Conservation (phyloP, 306 rosid genomes). For the Comarum palustre region DNA sequence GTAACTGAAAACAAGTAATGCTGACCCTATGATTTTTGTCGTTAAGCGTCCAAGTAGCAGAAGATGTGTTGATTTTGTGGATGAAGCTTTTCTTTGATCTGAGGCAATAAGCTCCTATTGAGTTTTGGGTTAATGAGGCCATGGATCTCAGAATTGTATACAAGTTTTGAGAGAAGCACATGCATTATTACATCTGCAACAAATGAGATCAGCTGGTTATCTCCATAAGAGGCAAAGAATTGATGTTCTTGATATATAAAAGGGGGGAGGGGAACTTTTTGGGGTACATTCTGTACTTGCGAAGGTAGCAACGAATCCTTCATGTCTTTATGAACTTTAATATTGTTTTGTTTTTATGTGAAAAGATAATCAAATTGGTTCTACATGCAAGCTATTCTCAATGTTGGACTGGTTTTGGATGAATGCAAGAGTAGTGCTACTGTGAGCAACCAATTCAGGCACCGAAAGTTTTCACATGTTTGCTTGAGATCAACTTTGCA, state of each 20-base stretch:
- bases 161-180: neutral
- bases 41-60: slow-evolving; percentile 21
- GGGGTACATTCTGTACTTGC: neutral
- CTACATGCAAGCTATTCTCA: neutral
- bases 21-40: neutral
- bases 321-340: neutral
- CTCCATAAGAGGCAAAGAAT: slow-evolving; percentile 17
- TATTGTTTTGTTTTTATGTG: neutral
- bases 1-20: neutral
- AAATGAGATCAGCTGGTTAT: neutral
- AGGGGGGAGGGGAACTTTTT: neutral
- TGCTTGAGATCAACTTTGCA: no score
- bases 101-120: slow-evolving; percentile 6
- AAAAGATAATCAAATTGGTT: neutral
- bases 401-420: neutral
- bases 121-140: slow-evolving; percentile 36
- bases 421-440: neutral
- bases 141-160: slow-evolving; percentile 11
- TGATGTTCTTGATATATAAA: neutral
- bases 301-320: slow-evolving; percentile 15
- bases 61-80: slow-evolving; percentile 14
- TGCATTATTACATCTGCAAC: neutral
- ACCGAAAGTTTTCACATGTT: neutral
- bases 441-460: neutral
- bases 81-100: slow-evolving; percentile 14